Evolutionary conservation across 2,329 filamentous ascomycete species (phyloP), one percentile per base, ranked within the genome.

Genomic region (Zymoseptoria passerinii): DNA sequence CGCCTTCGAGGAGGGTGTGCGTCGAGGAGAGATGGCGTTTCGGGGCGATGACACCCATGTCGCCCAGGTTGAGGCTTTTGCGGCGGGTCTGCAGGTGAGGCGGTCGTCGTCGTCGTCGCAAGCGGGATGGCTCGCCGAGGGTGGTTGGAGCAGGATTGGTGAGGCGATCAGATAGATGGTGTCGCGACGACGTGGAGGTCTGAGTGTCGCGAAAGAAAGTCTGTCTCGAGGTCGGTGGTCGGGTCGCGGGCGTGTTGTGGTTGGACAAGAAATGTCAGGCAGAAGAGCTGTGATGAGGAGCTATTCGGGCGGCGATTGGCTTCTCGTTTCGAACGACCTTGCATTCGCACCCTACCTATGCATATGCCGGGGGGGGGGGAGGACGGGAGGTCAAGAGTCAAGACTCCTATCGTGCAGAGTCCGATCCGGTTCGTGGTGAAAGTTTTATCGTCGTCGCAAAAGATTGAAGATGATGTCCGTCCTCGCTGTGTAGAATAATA

Each of bases 31-130:
- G 65, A 44, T 81, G 80, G 63, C 78, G 74, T 68, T 80, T 80
- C 57, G 84, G 84, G 56, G 96, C 81, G 70, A 94, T 89, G 68
- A 97, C 96, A 73, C 94, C 94, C 69, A 97, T 83, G 66, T 91
- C 95, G 61, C 90, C 89, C 71, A 97, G 81, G 63, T 92, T 96
- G 66, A 99, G 80, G 71, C 91, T 96, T 80, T 97, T 97, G 76
- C 92, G 87, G 77, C 92, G 89, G 67, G 92, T 97, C 76, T 96
- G 88, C 90, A 96, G 23, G 23, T 23, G 23, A 2, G 23, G 23
- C 23, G 23, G 23, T 23, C 23, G 23, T 23, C 23, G 52, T 50
- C 49, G 58, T 51, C 52, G 53, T 27, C 29, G 50, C 23, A 23
- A 27, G 49, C 44, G 54, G 52, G 19, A 29, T n/a, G 18, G 20